Evolutionary conservation across 2,329 filamentous ascomycete genomes (phyloP).

Genomic region (Neonectria neomacrospora): DNA sequence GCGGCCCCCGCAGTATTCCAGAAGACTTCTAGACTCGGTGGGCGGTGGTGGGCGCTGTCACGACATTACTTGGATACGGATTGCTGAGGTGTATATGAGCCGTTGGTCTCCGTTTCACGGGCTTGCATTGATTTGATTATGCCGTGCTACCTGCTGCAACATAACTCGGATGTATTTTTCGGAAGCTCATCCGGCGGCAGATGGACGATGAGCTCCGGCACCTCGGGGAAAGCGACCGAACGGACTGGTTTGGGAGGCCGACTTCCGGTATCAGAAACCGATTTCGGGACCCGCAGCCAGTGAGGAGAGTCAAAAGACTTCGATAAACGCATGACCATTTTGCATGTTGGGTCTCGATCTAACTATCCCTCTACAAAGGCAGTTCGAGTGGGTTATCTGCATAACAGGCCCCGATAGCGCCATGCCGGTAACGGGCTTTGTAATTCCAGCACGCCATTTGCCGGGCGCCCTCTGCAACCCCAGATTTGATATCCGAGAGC

Average conservation of each 20-base stretch:
- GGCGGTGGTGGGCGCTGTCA: neutral
- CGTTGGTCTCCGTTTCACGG: neutral
- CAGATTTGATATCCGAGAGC: slow-evolving; percentile 39
- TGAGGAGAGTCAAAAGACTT: neutral
- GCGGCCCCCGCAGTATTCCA: neutral
- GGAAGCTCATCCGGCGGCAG: neutral
- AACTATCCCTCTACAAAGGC: slow-evolving; percentile 26
- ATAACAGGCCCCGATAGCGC: slow-evolving; percentile 33
- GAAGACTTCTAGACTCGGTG: neutral
- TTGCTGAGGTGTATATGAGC: neutral
- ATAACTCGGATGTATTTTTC: neutral
- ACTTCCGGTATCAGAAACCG: slow-evolving; percentile 22
- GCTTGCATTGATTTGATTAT: neutral
- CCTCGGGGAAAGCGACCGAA: slow-evolving; percentile 20
- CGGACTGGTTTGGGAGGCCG: slow-evolving; percentile 4
- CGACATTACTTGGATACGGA: neutral
- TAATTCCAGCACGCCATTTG: slow-evolving; percentile 48
- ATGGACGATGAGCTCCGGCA: neutral
- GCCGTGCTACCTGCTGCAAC: neutral
- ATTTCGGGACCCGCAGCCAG: slow-evolving; percentile 15
- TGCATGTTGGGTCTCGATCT: neutral
- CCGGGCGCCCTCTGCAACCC: slow-evolving; percentile 39
- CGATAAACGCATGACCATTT: slow-evolving; percentile 11
- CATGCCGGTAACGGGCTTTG: slow-evolving; percentile 45
- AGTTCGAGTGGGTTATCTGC: slow-evolving; percentile 26